A percentile compares a stretch with the other conserved stretches of the same genome.
These are phyloP conservation scores for Phytopythium kandeliae DNA, from an alignment of 352 stramenopile species.

Conservation along the genomic window DNA sequence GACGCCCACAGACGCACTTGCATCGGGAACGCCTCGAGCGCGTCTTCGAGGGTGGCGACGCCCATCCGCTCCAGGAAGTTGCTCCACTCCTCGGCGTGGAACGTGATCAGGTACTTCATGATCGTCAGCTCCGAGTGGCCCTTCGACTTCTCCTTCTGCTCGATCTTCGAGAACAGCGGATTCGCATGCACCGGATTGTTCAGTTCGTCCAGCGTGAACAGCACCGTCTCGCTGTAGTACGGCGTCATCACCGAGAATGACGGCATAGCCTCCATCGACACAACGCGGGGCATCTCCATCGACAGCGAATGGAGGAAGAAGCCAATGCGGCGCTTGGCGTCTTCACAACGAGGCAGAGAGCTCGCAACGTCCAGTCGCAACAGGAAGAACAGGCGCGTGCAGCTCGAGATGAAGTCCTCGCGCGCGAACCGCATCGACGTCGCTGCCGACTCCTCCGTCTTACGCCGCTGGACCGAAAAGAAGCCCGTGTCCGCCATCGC, in stretches of 20 bases:
- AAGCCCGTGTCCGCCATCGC: conserved; percentile 47
- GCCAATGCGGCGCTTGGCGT: conserved; percentile 79
- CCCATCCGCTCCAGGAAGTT: conserved; percentile 86
- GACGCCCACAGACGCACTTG: conserved; percentile 84
- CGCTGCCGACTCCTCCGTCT: conserved; percentile 21
- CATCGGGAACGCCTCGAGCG: conserved; percentile 50
- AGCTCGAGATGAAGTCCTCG: conserved; percentile 71
- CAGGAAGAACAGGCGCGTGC: conserved; percentile 78
- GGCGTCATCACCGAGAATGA: conserved; percentile 88
- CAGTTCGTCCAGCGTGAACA: conserved; percentile 84
- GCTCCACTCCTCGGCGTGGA: conserved; percentile 85
- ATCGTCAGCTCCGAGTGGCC: conserved; percentile 76
- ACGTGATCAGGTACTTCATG: conserved; percentile 85
- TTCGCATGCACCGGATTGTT: conserved; percentile 81
- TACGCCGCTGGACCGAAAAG: conserved; percentile 30
- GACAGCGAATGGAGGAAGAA: conserved; percentile 84
- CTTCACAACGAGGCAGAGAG: conserved; percentile 71
- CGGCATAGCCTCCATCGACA: conserved; percentile 74
- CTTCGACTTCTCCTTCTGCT: conserved; percentile 71
- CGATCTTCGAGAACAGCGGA: conserved; percentile 67
- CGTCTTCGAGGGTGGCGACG: conserved; percentile 62
- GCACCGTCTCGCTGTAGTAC: conserved; percentile 84
- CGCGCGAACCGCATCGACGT: conserved; percentile 34
- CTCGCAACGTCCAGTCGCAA: conserved; percentile 61
- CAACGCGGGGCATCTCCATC: conserved; percentile 80